A percentile compares a stretch with the other conserved stretches of the same genome.
phyloP scores from a whole-genome alignment of 164 flowering plant genomes.

The Aristolochia fimbriata region DNA sequence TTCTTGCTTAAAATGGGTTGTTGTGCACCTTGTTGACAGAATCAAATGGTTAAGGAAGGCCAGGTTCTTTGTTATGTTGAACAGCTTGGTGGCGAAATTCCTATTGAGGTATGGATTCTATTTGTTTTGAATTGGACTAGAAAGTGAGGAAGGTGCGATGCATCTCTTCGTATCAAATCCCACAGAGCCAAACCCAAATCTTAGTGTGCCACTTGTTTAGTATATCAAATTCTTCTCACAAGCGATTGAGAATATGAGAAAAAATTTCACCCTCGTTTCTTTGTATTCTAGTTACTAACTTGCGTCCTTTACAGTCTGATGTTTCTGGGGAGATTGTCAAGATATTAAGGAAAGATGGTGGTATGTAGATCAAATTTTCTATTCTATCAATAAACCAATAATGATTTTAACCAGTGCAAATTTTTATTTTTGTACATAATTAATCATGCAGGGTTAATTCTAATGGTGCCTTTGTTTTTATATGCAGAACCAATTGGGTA shows the following conservation, averaged over 20 bases:
- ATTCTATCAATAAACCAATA: not conserved
- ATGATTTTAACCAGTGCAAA: not conserved
- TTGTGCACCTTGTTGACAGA: conserved; percentile 27
- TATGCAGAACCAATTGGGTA: conserved; percentile 75
- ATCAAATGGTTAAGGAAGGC: conserved; percentile 73
- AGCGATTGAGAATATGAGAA: too few species aligned
- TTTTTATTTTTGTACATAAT: not conserved
- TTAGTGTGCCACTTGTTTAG: too few species aligned
- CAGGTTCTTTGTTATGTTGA: conserved; percentile 72
- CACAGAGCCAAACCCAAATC: too few species aligned
- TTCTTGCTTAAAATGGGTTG: too few species aligned
- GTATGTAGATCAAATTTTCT: conserved; percentile 26
- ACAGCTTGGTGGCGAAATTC: conserved; percentile 63
- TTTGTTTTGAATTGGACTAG: not conserved
- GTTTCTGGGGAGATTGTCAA: conserved; percentile 63
- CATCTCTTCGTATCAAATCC: too few species aligned
- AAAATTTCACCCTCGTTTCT: too few species aligned
- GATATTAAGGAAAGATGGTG: conserved; percentile 66
- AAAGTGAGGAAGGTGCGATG: too few species aligned
- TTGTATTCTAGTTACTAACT: not conserved
- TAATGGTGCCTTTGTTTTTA: not conserved
- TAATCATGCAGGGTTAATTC: too few species aligned
- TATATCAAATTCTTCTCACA: too few species aligned
- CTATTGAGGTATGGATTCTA: conserved; percentile 47
- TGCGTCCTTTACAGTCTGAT: conserved; percentile 36